Evolutionary conservation across 2,329 filamentous ascomycete species (phyloP), one percentile per base, ranked within the genome.

Genomic region (Ceratocystis ficicola): DNA sequence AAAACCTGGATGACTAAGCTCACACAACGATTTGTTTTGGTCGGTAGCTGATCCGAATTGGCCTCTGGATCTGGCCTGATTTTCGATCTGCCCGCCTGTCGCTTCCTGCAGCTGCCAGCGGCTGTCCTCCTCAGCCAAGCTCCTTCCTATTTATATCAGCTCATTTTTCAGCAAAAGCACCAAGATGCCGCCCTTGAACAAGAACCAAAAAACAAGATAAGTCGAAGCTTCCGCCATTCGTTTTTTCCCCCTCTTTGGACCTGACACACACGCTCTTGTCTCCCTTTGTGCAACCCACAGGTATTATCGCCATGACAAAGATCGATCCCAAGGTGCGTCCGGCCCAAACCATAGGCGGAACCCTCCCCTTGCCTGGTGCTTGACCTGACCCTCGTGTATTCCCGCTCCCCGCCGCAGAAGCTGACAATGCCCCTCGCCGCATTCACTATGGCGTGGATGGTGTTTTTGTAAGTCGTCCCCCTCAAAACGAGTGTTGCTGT

Each of bases 371-470:
- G 20, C 60, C 46, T 25, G 28, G 44, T 52, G 36, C 12, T 48
- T 25, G 62, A 10, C 41, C 61, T 50, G 52, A 44, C 28, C 44
- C n/a, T 48, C 25, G 22, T 20, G 44, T 44, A 68, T 68, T 68
- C 66, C 67, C 70, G 48, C 6, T 25, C 20, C 46, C 44, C 17
- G 10, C 50, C 20, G 25, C 5, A 20, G 55, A 22, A 22, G 46
- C 8, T 82, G 66, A 77, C 78, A 67, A 78, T 79, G 64, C 80
- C 80, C 7, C 72, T 78, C 25, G 80, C 80, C 20, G 80, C 80
- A 48, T 81, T 81, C 68, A 79, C 78, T 20, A 83, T 83, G 80
- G 80, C 80, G 2, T 74, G 76, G 60, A 71, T 82, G 12, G 73
- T 82, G 25, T 78, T 82, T 66, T 78, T 77, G 73, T 79, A 72